Evolutionary conservation across 2,329 filamentous ascomycete genomes (phyloP), one percentile per base, ranked within the genome.

Genomic region (Penicillium capsulatum): DNA sequence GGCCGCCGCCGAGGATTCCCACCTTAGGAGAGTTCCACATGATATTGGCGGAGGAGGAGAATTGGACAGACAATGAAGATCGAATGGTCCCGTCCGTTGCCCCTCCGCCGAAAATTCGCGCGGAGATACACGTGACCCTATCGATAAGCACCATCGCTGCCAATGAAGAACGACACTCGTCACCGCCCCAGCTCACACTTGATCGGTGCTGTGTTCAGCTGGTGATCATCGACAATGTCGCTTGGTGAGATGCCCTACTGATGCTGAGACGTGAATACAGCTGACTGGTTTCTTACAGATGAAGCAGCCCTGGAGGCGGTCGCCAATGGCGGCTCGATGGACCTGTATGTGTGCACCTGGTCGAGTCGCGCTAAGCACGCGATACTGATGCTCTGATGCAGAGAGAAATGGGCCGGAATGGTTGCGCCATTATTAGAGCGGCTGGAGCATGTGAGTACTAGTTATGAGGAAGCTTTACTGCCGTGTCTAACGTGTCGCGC

Each of bases 371-470:
- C 28, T 31, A 36, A 45, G 27, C 36, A 49, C 48, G 13, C 44
- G 39, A 49, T 47, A 40, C 61, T 71, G 51, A 72, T 53, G 46
- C 44, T 29, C 42, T 36, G 31, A 47, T 55, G 47, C 63, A 89
- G 85, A 57, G 73, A 77, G 42, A 74, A 75, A 61, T 91, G 86
- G 86, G 81, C 82, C 22, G 67, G 67, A 41, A 73, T 88, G 53
- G 73, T 86, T 34, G 74, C 76, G 53, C 75, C 76, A 20, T 70
- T 91, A 26, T 68, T 90, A 36, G 68, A 78, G 44, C 79, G 81
- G 54, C 73, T 91, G 34, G 83, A 92, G 62, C 74, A 79, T 61
- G 77, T 81, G 63, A 52, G 63, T 31, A 29, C 19, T 27, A 20
- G 11, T 5, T 13, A 17, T 17, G 36, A 29, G 31, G 42, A 14